Evolutionary conservation across 208 protist species (phyloP).

Genomic region (Angomonas deanei): DNA sequence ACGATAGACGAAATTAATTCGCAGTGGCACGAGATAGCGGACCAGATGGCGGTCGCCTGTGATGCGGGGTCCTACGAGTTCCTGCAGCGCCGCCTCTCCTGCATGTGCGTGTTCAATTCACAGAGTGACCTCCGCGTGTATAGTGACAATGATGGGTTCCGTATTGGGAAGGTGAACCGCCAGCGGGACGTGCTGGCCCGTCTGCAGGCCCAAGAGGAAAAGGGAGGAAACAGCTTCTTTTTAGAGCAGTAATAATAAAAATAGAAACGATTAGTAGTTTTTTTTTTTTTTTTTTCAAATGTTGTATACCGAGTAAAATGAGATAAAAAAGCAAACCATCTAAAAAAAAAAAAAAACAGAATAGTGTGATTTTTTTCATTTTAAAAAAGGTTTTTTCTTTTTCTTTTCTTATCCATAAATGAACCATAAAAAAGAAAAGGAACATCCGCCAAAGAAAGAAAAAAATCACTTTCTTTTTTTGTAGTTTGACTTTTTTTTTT

Average conservation of each 20-base stretch:
- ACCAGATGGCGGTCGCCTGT: constrained; percentile 31
- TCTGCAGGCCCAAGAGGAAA: constrained; percentile 21
- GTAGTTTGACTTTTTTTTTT: too few relatives aligned
- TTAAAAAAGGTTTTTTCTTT: constrained; percentile 5
- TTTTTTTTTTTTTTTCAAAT: too few relatives aligned
- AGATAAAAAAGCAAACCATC: constrained; percentile 11
- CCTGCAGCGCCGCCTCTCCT: constrained; percentile 51
- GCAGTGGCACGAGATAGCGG: constrained; percentile 35
- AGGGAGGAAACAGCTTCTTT: constrained; percentile 32
- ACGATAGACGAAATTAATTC: constrained; percentile 11
- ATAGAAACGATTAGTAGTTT: constrained; percentile 5
- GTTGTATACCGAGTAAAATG: not conserved
- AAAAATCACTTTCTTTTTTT: too few relatives aligned
- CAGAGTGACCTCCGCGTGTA: constrained; percentile 40
- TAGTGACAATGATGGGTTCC: constrained; percentile 25
- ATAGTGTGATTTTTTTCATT: constrained; percentile 3
- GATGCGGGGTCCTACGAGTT: constrained; percentile 20
- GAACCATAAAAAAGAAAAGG: too few relatives aligned
- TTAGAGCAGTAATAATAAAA: constrained; percentile 10
- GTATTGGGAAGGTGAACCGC: constrained; percentile 23
- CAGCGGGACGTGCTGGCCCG: constrained; percentile 27
- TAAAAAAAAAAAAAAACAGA: not conserved
- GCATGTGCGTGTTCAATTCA: constrained; percentile 63
- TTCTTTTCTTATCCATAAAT: constrained; percentile 6
- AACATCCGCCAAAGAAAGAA: too few relatives aligned